Conservation (phyloP, 768 basidiomycete genomes). For the Roridomyces roridus region DNA sequence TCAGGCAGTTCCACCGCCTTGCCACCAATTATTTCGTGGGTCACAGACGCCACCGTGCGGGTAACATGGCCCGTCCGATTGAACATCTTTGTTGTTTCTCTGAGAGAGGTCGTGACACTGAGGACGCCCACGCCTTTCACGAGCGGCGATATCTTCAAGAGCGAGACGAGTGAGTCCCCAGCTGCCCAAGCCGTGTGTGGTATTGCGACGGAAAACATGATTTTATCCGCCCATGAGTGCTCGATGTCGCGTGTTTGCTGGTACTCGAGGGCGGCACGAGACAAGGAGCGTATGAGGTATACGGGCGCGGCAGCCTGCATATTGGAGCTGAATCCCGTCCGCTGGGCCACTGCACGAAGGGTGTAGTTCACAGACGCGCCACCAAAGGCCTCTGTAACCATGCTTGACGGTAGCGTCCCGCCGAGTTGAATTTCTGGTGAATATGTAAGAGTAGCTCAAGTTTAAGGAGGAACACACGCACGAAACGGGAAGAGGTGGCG, state of each 20-base stretch:
- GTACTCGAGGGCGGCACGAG: constrained; percentile 89
- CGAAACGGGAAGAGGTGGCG: constrained; percentile 93
- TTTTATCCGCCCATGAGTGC: constrained; percentile 95
- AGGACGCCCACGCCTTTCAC: constrained; percentile 84
- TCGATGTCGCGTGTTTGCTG: constrained; percentile 95
- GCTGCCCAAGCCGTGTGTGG: constrained; percentile 97
- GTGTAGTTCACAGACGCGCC: constrained; percentile 82
- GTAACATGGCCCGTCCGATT: constrained; percentile 56
- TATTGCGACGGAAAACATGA: constrained; percentile 93
- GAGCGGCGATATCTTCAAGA: constrained; percentile 87
- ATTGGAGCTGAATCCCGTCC: constrained; percentile 72
- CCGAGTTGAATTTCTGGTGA: constrained; percentile 85
- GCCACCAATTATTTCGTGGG: constrained; percentile 74
- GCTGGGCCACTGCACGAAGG: constrained; percentile 80
- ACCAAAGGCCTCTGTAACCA: constrained; percentile 60
- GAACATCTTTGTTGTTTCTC: constrained; percentile 75
- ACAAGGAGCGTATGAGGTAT: constrained; percentile 73
- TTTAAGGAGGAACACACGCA: too few species aligned
- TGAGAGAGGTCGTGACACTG: constrained; percentile 71
- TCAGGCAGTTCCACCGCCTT: constrained; percentile 46
- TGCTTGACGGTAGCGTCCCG: constrained; percentile 81
- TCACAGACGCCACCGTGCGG: constrained; percentile 62
- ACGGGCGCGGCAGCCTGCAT: constrained; percentile 69
- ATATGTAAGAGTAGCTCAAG: too few species aligned
- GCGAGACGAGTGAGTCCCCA: constrained; percentile 82